These are phyloP conservation scores for Paradendryphiella salina DNA, from an alignment of 2,329 filamentous ascomycete genomes.

Conservation along the genomic window DNA sequence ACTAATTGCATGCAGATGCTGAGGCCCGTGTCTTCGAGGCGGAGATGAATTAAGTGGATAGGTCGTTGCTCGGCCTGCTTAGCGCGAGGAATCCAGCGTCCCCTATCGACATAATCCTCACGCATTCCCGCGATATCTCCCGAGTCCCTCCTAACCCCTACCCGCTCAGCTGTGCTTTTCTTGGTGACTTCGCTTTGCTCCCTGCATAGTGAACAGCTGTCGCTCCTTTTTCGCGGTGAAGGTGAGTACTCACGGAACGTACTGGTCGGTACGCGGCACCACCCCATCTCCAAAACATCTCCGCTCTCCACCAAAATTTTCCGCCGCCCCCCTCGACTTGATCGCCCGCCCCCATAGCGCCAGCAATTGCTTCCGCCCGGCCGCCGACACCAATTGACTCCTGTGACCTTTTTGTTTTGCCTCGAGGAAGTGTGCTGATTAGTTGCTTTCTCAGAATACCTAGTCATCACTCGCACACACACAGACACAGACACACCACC, in stretches of 20 bases:
- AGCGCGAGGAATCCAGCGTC: constrained; percentile 33
- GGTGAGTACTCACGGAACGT: constrained; percentile 11
- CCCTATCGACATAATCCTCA: constrained; percentile 38
- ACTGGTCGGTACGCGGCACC: constrained; percentile 42
- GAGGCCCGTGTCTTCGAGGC: constrained; percentile 31
- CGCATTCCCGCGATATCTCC: constrained; percentile 30
- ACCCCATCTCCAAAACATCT: constrained; percentile 25
- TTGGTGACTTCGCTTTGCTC: constrained; percentile 33
- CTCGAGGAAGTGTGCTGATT: constrained; percentile 15
- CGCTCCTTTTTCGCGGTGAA: constrained; percentile 37
- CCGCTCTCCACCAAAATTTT: constrained; percentile 44
- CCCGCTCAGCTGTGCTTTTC: constrained; percentile 30
- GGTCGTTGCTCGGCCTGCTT: constrained; percentile 36
- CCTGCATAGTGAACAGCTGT: constrained; percentile 35
- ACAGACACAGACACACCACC: constrained; percentile 9
- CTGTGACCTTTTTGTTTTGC: background rate
- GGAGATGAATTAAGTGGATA: constrained; percentile 31
- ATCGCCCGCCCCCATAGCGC: constrained; percentile 35
- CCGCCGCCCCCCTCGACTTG: constrained; percentile 31
- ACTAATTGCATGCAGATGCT: constrained; percentile 40
- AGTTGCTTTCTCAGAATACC: constrained; percentile 15
- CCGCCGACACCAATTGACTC: constrained; percentile 24
- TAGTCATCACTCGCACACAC: background rate
- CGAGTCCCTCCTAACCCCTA: constrained; percentile 22
- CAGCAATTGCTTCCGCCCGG: constrained; percentile 22